A percentile compares a stretch with the other conserved stretches of the same genome.
phyloP scores from a whole-genome alignment of 495 filamentous ascomycete genomes.

The Pseudotulostoma volvatum region DNA sequence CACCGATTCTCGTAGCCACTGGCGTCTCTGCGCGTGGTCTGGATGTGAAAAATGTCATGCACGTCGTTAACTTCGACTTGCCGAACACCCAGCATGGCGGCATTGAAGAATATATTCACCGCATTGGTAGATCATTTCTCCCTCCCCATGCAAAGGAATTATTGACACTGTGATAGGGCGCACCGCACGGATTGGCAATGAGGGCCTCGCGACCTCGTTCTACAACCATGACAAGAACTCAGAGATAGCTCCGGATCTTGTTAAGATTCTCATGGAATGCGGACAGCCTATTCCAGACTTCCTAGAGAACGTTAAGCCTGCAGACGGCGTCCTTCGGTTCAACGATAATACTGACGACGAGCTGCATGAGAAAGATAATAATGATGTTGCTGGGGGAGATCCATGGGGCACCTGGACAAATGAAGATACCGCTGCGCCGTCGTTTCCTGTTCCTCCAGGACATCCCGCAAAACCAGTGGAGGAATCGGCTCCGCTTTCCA shows the following conservation, averaged over 20 bases:
- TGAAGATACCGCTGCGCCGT: background rate
- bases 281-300: constrained; percentile 70
- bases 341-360: constrained; percentile 51
- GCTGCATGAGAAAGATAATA: constrained; percentile 20
- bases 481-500: no score
- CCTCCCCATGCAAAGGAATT: background rate
- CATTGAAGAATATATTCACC: constrained; percentile 85
- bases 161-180: constrained; percentile 39
- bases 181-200: constrained; percentile 84
- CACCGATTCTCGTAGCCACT: constrained; percentile 72
- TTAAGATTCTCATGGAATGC: constrained; percentile 66
- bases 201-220: constrained; percentile 76
- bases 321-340: constrained; percentile 26
- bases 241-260: constrained; percentile 49
- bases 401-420: constrained; percentile 5
- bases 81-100: constrained; percentile 56
- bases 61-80: constrained; percentile 87
- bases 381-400: constrained; percentile 11
- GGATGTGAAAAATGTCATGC: constrained; percentile 70
- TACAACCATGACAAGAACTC: constrained; percentile 56
- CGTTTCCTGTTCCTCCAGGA: no score
- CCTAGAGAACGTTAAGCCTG: constrained; percentile 43
- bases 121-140: constrained; percentile 48
- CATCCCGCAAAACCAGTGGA: no score
- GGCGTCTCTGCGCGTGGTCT: constrained; percentile 78